Evolutionary conservation across 805 yeast genomes (phyloP).

Genomic region (Lipomyces orientalis): DNA sequence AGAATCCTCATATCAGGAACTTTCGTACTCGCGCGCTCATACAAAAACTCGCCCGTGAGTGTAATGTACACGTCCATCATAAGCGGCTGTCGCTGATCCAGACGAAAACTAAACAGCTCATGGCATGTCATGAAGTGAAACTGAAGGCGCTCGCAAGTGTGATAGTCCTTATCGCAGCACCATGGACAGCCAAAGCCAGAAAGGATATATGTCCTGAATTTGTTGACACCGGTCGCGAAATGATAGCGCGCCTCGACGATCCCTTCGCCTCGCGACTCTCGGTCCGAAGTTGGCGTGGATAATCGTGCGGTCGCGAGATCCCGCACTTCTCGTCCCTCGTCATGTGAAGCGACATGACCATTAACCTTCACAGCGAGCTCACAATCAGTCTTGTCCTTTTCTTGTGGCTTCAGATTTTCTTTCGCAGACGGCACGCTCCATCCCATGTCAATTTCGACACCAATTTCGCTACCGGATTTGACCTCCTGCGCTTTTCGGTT

Average conservation of each 20-base stretch:
- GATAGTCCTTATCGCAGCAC: conserved; percentile 24
- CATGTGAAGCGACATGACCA: neutral
- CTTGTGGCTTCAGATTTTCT: neutral
- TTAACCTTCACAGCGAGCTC: neutral
- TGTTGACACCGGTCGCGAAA: conserved; percentile 19
- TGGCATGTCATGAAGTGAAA: conserved; percentile 32
- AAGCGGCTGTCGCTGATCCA: conserved; percentile 22
- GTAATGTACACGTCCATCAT: conserved; percentile 30
- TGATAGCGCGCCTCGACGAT: conserved; percentile 29
- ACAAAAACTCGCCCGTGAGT: conserved; percentile 25
- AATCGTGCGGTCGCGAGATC: conserved; percentile 9
- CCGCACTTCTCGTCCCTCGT: neutral
- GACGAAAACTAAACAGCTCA: conserved; percentile 26
- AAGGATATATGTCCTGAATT: conserved; percentile 26
- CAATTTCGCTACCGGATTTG: conserved; percentile 21
- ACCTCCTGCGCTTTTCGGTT: conserved; percentile 17
- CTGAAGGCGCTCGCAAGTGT: conserved; percentile 22
- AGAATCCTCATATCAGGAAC: conserved; percentile 21
- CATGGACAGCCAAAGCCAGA: conserved; percentile 33
- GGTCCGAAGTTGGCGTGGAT: conserved; percentile 22
- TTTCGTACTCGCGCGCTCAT: conserved; percentile 27
- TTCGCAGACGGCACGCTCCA: conserved; percentile 26
- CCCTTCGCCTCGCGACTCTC: conserved; percentile 3
- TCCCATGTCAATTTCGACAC: conserved; percentile 31
- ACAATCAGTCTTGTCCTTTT: neutral